Evolutionary conservation across 768 basidiomycete genomes (phyloP), one percentile per base, ranked within the genome.

Genomic region (Macrocybe gigantea): DNA sequence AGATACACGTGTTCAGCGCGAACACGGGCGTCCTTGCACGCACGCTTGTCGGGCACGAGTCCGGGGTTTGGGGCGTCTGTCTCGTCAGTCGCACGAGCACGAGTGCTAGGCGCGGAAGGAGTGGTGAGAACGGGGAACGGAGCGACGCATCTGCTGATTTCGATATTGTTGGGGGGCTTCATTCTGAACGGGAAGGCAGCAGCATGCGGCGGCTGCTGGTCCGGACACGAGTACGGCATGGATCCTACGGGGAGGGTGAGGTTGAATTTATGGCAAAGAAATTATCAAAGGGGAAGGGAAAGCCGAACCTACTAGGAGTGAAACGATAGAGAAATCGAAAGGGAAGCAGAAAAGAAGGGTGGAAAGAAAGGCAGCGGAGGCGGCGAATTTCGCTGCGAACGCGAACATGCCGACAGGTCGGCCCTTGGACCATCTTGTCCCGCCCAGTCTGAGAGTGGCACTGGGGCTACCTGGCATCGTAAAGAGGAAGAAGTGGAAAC

Each of bases 11-110:
- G 7, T 97, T 92, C 67, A 85, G 85, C 52, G 83, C 88, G 1
- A 70, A 67, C 36, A 87, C 86, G 0, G 94, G 94, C 0, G 77
- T 85, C 1, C 78, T 88, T 43, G 75, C 77, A 37, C 76, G 86
- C 44, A 89, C 88, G 0, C 78, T 98, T 1, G 72, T 79, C 7
- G 94, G 94, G 0, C 94, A 96, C 63, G 83, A 85, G 11, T 67
- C 75, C 14, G 94, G 94, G n/a, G 93, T 96, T 1, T 97, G 94
- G 94, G 85, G 88, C 10, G 80, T 96, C 10, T 80, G 83, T 46
- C 75, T 97, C 29, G 80, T 94, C 42, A 77, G 78, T 22, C 74
- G 77, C 2, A 37, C 83, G 84, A n/a, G 85, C 83, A 14, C 53
- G 37, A 30, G 33, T 13, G 44, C 10, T 44, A 38, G 9, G 22